These are phyloP conservation scores for Tricholoma matsutake DNA, from an alignment of 768 basidiomycete genomes.

Conservation along the genomic window DNA sequence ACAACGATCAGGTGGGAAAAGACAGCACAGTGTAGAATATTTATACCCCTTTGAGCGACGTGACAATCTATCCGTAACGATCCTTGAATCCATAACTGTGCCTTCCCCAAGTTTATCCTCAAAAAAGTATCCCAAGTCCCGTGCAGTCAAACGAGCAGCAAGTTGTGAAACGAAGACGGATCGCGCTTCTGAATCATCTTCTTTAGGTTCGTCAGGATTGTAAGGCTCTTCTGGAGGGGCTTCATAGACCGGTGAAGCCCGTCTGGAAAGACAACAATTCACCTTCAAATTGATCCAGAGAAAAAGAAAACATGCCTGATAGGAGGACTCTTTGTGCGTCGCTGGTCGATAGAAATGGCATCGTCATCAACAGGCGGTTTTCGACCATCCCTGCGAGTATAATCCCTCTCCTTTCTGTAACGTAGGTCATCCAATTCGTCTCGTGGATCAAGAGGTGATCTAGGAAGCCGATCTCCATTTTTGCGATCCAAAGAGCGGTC, in stretches of 20 bases:
- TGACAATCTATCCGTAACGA: slow-evolving; percentile 93
- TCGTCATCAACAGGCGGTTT: slow-evolving; percentile 43
- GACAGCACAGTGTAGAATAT: slow-evolving; percentile 1
- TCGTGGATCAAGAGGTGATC: slow-evolving; percentile 46
- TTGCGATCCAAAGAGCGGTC: slow-evolving; percentile 58
- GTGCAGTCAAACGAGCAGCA: slow-evolving; percentile 92
- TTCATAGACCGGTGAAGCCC: slow-evolving; percentile 72
- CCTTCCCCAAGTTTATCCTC: slow-evolving; percentile 95
- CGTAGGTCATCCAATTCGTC: slow-evolving; percentile 62
- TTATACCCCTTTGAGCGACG: slow-evolving; percentile 96
- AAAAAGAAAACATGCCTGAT: slow-evolving; percentile 37
- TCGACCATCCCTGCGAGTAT: slow-evolving; percentile 33
- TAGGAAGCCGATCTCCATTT: slow-evolving; percentile 41
- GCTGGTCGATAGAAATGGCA: slow-evolving; percentile 24
- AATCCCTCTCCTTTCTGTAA: slow-evolving; percentile 40
- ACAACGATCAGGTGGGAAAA: slow-evolving; percentile 3
- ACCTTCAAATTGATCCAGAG: slow-evolving; percentile 1
- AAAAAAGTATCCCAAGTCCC: slow-evolving; percentile 98
- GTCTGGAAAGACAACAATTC: slow-evolving; percentile 37
- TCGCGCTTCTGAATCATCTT: slow-evolving; percentile 96
- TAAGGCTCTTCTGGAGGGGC: slow-evolving; percentile 62
- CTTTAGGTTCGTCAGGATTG: slow-evolving; percentile 85
- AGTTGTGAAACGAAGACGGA: slow-evolving; percentile 99
- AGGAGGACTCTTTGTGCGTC: slow-evolving; percentile 41
- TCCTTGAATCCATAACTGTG: slow-evolving; percentile 91